Percentiles rank a stretch among this genome's conserved stretches.
Evolutionary conservation across 2,329 filamentous ascomycete species (phyloP).

Genomic region (Fusarium neocosmosporiellum): DNA sequence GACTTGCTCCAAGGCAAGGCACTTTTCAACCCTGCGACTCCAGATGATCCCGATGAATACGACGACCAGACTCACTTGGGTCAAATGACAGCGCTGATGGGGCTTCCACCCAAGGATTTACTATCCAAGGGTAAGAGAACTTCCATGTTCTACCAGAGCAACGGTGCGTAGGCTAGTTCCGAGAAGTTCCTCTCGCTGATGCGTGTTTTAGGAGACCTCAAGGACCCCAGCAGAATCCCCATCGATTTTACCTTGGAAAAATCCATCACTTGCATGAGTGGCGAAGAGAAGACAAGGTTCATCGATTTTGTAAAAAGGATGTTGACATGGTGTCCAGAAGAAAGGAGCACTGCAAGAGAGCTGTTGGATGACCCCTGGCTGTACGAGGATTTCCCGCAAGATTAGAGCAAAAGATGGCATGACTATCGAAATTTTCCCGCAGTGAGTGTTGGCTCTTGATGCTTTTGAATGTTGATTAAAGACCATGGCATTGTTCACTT

Average conservation of each 20-base stretch:
- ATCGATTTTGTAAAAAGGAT: conserved; percentile 17
- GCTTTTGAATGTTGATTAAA: not conserved
- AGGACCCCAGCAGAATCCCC: not conserved
- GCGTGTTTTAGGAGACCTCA: not conserved
- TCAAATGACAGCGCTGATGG: conserved; percentile 13
- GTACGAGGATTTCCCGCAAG: conserved; percentile 12
- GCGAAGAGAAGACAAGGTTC: conserved; percentile 12
- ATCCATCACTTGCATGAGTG: not conserved
- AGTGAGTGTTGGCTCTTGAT: not conserved
- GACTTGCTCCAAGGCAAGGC: conserved; percentile 17
- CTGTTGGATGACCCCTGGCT: conserved; percentile 18
- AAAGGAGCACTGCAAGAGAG: conserved; percentile 13
- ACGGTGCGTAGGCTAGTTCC: not conserved
- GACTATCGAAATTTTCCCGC: not conserved
- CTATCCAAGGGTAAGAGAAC: conserved; percentile 12
- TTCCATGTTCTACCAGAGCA: conserved; percentile 12
- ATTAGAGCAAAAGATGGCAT: not conserved
- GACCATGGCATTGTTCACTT: not conserved
- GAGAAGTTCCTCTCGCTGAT: not conserved
- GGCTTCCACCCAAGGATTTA: conserved; percentile 8
- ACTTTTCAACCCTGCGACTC: conserved; percentile 7
- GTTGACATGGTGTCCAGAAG: conserved; percentile 8
- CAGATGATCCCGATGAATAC: not conserved
- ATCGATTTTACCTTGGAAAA: not conserved
- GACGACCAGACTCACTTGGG: conserved; percentile 11